Evolutionary conservation across 148 eudicot genomes (phyloP).

Genomic region (Rheum nobile): DNA sequence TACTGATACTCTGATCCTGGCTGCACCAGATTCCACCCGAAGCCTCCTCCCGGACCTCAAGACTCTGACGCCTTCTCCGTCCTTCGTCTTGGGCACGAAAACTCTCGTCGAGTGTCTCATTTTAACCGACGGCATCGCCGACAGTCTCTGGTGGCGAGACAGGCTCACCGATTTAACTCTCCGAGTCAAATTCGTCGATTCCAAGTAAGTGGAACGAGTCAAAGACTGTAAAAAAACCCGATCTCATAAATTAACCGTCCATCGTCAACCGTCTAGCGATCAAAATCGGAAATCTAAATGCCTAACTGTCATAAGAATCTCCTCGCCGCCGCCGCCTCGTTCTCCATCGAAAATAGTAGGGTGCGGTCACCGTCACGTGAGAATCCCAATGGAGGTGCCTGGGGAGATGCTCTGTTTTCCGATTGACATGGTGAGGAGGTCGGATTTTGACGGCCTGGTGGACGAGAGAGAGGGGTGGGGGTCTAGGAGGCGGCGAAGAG

Average conservation of each 20-base stretch:
- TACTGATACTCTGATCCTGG: conserved; percentile 12
- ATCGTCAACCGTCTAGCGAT: background rate
- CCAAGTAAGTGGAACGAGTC: background rate
- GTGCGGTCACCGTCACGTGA: too few relatives aligned
- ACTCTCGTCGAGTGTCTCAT: conserved; percentile 82
- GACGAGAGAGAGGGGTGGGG: too few relatives aligned
- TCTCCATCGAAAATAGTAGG: too few relatives aligned
- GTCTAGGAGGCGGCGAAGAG: too few relatives aligned
- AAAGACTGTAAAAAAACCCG: background rate
- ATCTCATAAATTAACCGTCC: background rate
- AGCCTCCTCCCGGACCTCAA: conserved; percentile 70
- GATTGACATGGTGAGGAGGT: too few relatives aligned
- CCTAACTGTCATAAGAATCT: background rate
- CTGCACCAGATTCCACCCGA: conserved; percentile 26
- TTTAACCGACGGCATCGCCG: conserved; percentile 69
- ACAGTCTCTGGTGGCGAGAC: conserved; percentile 8
- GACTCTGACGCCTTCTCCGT: conserved; percentile 46
- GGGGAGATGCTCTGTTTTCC: too few relatives aligned
- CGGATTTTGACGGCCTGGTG: too few relatives aligned
- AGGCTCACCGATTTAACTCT: background rate
- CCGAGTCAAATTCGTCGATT: background rate
- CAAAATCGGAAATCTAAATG: background rate
- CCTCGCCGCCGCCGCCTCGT: too few relatives aligned
- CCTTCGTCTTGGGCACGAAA: conserved; percentile 46
- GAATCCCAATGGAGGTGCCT: too few relatives aligned